These are phyloP conservation scores for Suillus decipiens DNA, from an alignment of 768 basidiomycete genomes.

Conservation along the genomic window DNA sequence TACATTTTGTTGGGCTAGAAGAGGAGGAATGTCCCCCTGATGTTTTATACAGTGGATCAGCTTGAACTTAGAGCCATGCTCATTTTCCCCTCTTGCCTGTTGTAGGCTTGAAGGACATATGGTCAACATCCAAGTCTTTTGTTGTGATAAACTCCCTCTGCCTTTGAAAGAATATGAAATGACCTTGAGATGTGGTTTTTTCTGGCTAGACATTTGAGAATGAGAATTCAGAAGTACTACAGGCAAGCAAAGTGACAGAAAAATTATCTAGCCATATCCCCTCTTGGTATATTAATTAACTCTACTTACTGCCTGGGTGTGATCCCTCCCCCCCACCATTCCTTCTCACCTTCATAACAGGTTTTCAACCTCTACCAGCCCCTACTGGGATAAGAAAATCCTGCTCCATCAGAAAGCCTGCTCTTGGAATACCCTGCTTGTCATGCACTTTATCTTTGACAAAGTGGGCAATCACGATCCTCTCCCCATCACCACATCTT, in stretches of 20 bases:
- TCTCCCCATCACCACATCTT: background rate
- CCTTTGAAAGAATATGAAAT: slow-evolving; percentile 1
- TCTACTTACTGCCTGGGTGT: background rate
- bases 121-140: background rate
- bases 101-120: background rate
- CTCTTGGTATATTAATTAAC: background rate
- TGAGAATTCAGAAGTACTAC: background rate
- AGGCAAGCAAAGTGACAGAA: background rate
- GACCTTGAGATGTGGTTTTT: background rate
- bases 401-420: background rate
- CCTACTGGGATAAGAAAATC: slow-evolving; percentile 1
- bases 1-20: background rate
- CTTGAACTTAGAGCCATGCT: background rate
- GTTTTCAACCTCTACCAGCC: background rate
- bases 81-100: background rate
- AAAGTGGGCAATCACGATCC: background rate
- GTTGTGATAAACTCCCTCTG: background rate
- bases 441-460: slow-evolving; percentile 7
- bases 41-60: background rate
- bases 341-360: background rate
- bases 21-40: background rate
- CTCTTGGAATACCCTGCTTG: background rate
- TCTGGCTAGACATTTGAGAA: background rate
- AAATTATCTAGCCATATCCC: background rate
- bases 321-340: background rate